Conservation (phyloP, 179 eudicot genomes). For the Heliamphora pulchella region DNA sequence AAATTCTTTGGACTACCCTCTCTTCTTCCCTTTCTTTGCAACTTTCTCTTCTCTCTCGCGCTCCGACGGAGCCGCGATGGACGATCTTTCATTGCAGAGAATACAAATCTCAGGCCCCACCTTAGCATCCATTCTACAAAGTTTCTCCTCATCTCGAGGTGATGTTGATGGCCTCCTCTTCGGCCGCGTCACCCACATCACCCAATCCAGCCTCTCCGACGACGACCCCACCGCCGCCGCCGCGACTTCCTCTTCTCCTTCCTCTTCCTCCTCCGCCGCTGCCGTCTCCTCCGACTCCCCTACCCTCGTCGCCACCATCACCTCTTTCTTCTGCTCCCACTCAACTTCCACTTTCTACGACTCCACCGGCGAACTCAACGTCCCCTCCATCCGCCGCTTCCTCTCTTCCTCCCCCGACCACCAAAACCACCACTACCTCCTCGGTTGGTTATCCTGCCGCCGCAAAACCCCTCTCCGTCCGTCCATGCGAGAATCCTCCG, state of each 20-base stretch:
- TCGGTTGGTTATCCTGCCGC: constrained; percentile 22
- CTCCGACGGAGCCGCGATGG: constrained; percentile 17
- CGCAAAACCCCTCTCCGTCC: constrained; percentile 14
- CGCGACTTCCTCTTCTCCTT: too few species aligned
- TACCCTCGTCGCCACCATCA: constrained; percentile 39
- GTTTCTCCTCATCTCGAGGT: constrained; percentile 43
- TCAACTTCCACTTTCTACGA: constrained; percentile 23
- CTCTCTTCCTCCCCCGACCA: constrained; percentile 46
- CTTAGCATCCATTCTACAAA: constrained; percentile 60
- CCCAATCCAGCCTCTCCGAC: constrained; percentile 47
- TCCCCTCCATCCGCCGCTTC: constrained; percentile 18
- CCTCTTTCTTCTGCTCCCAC: constrained; percentile 32
- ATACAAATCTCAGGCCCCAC: constrained; percentile 66
- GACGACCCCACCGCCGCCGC: constrained; percentile 24
- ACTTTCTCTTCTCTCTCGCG: too few species aligned
- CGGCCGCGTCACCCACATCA: constrained; percentile 47
- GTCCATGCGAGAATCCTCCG: constrained; percentile 13
- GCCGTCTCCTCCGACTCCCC: constrained; percentile 21
- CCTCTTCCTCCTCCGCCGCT: too few species aligned
- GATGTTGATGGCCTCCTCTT: constrained; percentile 66
- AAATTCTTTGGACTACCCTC: too few species aligned
- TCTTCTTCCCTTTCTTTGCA: too few species aligned
- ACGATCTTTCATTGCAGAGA: constrained; percentile 41
- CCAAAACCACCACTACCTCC: constrained; percentile 29
- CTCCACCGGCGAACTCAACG: constrained; percentile 28